Conservation (phyloP, 108 stramenopile species). For the Fragilariopsis cylindrus region DNA sequence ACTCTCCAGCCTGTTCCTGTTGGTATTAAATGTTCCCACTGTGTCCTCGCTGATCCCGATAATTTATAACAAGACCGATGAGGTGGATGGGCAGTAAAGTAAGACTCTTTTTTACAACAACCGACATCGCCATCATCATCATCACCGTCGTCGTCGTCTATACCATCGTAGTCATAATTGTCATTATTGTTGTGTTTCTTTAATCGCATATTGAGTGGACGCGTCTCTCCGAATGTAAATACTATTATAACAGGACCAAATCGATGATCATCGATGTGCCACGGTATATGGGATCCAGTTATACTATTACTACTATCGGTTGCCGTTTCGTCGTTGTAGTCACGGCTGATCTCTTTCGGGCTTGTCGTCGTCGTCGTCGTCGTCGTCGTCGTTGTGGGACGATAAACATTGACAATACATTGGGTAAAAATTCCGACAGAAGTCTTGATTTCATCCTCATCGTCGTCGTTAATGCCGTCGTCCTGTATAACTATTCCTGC, state of each 20-base stretch:
- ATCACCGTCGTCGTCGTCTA: not conserved
- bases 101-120: constrained; percentile 7
- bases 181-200: constrained; percentile 11
- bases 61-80: constrained; percentile 45
- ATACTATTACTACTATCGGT: not conserved
- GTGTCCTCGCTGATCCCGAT: constrained; percentile 27
- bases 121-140: not conserved
- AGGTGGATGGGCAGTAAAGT: constrained; percentile 23
- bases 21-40: constrained; percentile 48
- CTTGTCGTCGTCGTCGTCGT: not conserved
- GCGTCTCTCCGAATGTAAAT: constrained; percentile 44
- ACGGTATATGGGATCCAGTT: constrained; percentile 31
- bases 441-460: not conserved
- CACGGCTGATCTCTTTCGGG: not conserved
- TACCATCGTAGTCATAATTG: not conserved
- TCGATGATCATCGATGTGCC: constrained; percentile 43
- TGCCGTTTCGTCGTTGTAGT: not conserved
- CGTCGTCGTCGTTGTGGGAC: not conserved
- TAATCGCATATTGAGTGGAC: constrained; percentile 35
- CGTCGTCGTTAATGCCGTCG: not conserved
- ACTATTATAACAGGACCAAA: constrained; percentile 46
- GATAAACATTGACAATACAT: constrained; percentile 48
- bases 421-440: constrained; percentile 26
- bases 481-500: not conserved
- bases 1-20: constrained; percentile 30